A percentile compares a stretch with the other conserved stretches of the same genome.
phyloP scores from a whole-genome alignment of 306 rosid genomes.

The Trifolium repens region DNA sequence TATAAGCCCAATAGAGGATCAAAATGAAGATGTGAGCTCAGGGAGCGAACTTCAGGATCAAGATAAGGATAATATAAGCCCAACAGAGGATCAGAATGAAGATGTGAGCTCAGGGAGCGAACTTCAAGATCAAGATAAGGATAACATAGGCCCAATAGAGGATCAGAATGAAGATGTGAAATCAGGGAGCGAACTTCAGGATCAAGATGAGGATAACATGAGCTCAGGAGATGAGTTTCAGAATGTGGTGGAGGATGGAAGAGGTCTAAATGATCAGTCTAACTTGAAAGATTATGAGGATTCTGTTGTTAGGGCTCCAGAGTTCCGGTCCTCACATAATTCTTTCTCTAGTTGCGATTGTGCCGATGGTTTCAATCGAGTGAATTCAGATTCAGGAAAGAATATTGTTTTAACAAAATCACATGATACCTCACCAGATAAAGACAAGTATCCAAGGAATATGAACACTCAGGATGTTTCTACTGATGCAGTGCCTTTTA shows the following conservation, averaged over 20 bases:
- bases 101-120: conserved; percentile 46
- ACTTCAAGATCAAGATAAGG: conserved; percentile 49
- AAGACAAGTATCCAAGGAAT: conserved; percentile 52
- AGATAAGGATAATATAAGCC: conserved; percentile 49
- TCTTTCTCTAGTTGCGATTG: conserved; percentile 46
- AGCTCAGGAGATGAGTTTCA: conserved; percentile 51
- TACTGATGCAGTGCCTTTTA: conserved; percentile 49
- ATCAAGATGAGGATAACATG: conserved; percentile 53
- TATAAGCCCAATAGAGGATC: conserved; percentile 52
- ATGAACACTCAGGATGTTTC: conserved; percentile 49
- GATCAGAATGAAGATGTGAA: conserved; percentile 47
- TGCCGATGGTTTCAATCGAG: conserved; percentile 41
- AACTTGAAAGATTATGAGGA: conserved; percentile 32
- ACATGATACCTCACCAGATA: conserved; percentile 27
- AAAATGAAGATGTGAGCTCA: conserved; percentile 43
- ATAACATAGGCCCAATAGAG: conserved; percentile 46
- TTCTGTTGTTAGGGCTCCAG: conserved; percentile 40
- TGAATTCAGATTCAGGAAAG: conserved; percentile 49
- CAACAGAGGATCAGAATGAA: conserved; percentile 47
- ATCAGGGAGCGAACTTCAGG: conserved; percentile 47
- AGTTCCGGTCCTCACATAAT: conserved; percentile 42
- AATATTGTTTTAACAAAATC: conserved; percentile 37
- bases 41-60: conserved; percentile 50
- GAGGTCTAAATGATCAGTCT: conserved; percentile 39
- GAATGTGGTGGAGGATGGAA: conserved; percentile 50